A percentile compares a stretch with the other conserved stretches of the same genome.
Conservation (phyloP, 2,329 filamentous ascomycete genomes). For the Aspergillus hiratsukae region DNA sequence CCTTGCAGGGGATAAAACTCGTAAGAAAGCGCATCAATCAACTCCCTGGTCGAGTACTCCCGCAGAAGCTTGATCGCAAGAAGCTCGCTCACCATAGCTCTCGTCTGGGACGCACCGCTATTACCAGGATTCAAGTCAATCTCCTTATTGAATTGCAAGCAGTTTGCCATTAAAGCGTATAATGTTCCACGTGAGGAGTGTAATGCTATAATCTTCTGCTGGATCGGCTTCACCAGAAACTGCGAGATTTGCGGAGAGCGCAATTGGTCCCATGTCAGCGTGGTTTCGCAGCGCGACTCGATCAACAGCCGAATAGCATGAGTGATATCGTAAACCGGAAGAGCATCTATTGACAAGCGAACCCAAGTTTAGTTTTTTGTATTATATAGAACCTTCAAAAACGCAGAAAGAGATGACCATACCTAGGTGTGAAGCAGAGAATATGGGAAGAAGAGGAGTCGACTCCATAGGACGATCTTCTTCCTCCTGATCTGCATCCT, state of each 20-base stretch:
- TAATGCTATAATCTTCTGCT: constrained; percentile 75
- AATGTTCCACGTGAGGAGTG: constrained; percentile 83
- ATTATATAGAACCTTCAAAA: neutral
- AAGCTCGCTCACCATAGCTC: constrained; percentile 84
- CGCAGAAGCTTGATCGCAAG: constrained; percentile 84
- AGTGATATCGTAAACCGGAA: constrained; percentile 86
- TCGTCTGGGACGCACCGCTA: constrained; percentile 74
- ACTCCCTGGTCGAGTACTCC: constrained; percentile 81
- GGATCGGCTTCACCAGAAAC: constrained; percentile 92
- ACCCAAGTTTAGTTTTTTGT: neutral
- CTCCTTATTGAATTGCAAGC: constrained; percentile 88
- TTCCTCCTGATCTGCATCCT: constrained; percentile 37
- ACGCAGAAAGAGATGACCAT: constrained; percentile 16
- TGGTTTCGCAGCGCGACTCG: constrained; percentile 81
- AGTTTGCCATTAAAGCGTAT: constrained; percentile 90
- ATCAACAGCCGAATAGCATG: constrained; percentile 85
- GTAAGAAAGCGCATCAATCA: constrained; percentile 91
- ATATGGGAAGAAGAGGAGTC: constrained; percentile 66
- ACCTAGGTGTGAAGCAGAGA: constrained; percentile 75
- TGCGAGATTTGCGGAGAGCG: constrained; percentile 94
- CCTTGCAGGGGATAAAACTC: constrained; percentile 93
- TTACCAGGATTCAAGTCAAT: constrained; percentile 76
- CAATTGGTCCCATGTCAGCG: constrained; percentile 89
- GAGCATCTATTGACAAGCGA: constrained; percentile 55
- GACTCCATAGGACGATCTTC: constrained; percentile 44